Conservation (phyloP, 148 eudicot genomes). For the Rhododendron vialii region DNA sequence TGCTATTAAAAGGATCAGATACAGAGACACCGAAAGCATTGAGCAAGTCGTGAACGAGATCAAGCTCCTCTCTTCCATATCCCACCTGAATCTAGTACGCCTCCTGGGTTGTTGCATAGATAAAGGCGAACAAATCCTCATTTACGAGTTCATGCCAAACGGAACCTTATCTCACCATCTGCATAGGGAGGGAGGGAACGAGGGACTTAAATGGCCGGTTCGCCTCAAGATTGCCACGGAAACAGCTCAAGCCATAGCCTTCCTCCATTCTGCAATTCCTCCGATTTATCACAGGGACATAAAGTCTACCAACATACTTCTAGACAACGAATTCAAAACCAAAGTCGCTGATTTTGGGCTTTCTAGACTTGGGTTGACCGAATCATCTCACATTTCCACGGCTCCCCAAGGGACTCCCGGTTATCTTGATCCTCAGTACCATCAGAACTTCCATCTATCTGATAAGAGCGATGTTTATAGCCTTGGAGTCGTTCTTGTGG, state of each 20-base stretch:
- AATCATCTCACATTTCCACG: constrained; percentile 38
- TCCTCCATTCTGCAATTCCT: constrained; percentile 29
- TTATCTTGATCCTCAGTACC: constrained; percentile 39
- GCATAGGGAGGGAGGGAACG: constrained; percentile 20
- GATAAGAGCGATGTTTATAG: constrained; percentile 45
- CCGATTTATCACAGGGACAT: constrained; percentile 47
- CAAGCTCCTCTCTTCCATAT: constrained; percentile 29
- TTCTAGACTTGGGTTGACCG: constrained; percentile 26
- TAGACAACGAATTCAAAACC: constrained; percentile 31
- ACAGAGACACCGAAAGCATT: constrained; percentile 12
- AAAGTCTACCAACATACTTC: constrained; percentile 33
- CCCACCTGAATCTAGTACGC: constrained; percentile 29
- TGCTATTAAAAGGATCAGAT: constrained; percentile 29
- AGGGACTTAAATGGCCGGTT: constrained; percentile 30
- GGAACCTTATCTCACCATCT: constrained; percentile 32
- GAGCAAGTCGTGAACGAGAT: constrained; percentile 33
- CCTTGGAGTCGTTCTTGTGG: constrained; percentile 44
- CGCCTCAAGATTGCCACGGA: constrained; percentile 32
- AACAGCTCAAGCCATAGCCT: constrained; percentile 33
- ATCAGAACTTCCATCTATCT: constrained; percentile 22
- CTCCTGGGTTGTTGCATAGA: constrained; percentile 35
- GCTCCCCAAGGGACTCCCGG: constrained; percentile 45
- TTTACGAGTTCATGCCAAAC: constrained; percentile 35
- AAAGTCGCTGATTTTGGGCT: constrained; percentile 45
- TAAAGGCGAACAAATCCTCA: constrained; percentile 30